These are phyloP conservation scores for Umbelopsis ramanniana DNA, from an alignment of 192 early-diverging fungal genomes.

Conservation along the genomic window DNA sequence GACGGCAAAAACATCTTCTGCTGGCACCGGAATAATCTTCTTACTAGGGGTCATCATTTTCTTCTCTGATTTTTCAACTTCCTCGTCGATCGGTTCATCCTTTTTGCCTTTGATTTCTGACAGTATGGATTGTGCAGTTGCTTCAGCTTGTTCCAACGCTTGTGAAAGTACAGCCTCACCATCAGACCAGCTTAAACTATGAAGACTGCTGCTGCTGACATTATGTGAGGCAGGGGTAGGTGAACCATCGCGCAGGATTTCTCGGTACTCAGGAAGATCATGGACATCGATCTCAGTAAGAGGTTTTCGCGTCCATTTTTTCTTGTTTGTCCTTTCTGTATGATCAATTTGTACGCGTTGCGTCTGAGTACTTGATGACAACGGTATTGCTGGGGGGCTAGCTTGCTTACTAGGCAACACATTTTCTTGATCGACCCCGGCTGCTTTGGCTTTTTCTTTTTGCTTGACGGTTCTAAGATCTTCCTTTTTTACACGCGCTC, in stretches of 20 bases:
- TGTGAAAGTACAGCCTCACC: slow-evolving; percentile 4
- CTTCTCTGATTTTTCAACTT: background rate
- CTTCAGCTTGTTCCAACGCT: slow-evolving; percentile 9
- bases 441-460: background rate
- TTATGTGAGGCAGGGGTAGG: background rate
- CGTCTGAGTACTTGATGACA: background rate
- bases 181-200: slow-evolving; percentile 2
- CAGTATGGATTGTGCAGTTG: background rate
- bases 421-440: background rate
- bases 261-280: slow-evolving; percentile 3
- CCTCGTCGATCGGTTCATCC: background rate
- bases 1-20: background rate
- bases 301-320: background rate
- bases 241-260: background rate
- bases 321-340: background rate
- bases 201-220: slow-evolving; percentile 1
- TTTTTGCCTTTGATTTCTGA: background rate
- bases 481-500: background rate
- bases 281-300: slow-evolving; percentile 14
- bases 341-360: background rate
- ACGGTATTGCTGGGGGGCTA: background rate
- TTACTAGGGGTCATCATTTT: no score
- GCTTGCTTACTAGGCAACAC: background rate
- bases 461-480: background rate
- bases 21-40: background rate